Evolutionary conservation across 805 yeast genomes (phyloP), one percentile per base, ranked within the genome.

Genomic region (Kurtzmaniella fragi): DNA sequence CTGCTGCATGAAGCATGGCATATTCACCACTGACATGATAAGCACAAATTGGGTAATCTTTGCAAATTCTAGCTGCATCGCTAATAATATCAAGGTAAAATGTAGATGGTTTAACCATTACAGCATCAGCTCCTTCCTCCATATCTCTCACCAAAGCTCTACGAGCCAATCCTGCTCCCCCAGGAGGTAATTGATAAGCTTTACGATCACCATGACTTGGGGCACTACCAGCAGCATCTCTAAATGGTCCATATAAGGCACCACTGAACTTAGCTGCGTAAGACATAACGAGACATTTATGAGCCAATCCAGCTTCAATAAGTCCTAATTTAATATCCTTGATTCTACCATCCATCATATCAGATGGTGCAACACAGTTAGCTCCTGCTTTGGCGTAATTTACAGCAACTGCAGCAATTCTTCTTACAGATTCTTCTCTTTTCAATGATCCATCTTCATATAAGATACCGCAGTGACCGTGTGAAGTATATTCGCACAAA

Each of bases 1-100:
- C 97, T 38, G 96, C 98, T 6, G 99, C 99, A 57, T 90, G 95
- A 47, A 93, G 64, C 99, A 93, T 93, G 26, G 98, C 97, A 56
- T 77, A 93, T 64, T 93, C 99, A 31, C 99, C 99, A 58, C 91
- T 80, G 17, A 93, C 99, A 62, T 93, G 99, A 64, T 93, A 93
- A 20, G 95, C 90, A 54, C 96, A 88, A 38, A 93, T 69, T 20
- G 99, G 99, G 50, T 84, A 78, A 58, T 93, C 93, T 37, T 67
- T 62, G 55, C 95, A 86, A 38, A 90, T 71, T 52, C 77, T 80
- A 29, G 90, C 70, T 0, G 99, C 96, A 55, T 93, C 96, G 41
- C 82, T 73, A 63, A 93, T 84, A 38, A 93, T 75, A 58, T 93
- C 99, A 52, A 93, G 72, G 61, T 91, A 93, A 64, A 93, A 91